These are phyloP conservation scores for Brassica nigra DNA, from an alignment of 345 rosid genomes.

Conservation along the genomic window DNA sequence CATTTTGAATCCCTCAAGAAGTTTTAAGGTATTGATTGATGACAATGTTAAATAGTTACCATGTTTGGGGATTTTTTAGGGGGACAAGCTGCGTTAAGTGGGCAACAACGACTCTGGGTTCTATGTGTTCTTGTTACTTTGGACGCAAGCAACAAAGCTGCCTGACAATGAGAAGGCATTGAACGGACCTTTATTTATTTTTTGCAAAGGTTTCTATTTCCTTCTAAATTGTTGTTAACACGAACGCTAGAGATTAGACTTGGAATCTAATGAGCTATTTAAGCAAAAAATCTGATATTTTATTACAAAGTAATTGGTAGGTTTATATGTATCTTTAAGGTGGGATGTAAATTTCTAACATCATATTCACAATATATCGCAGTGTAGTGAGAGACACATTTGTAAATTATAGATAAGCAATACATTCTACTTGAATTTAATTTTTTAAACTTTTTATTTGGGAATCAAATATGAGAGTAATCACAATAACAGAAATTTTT, in stretches of 20 bases:
- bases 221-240: slow-evolving; percentile 25
- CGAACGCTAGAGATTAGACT: slow-evolving; percentile 9
- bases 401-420: slow-evolving; percentile 6
- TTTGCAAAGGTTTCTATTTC: neutral
- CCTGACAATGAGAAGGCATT: slow-evolving; percentile 7
- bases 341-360: slow-evolving; percentile 25
- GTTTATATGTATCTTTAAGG: slow-evolving; percentile 5
- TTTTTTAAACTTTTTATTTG: neutral
- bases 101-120: slow-evolving; percentile 7
- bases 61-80: slow-evolving; percentile 6
- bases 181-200: too few relatives aligned
- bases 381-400: neutral
- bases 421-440: neutral
- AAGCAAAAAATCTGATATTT: neutral
- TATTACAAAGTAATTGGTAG: slow-evolving; percentile 6
- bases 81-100: slow-evolving; percentile 29
- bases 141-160: slow-evolving; percentile 21
- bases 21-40: neutral
- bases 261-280: slow-evolving; percentile 14
- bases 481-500: slow-evolving; percentile 37
- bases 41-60: neutral
- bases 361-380: neutral
- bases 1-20: neutral
- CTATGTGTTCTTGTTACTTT: slow-evolving; percentile 21
- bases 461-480: neutral